Percentiles rank a stretch among this genome's conserved stretches.
phyloP scores from a whole-genome alignment of 306 rosid genomes.

The Cucumis melo region DNA sequence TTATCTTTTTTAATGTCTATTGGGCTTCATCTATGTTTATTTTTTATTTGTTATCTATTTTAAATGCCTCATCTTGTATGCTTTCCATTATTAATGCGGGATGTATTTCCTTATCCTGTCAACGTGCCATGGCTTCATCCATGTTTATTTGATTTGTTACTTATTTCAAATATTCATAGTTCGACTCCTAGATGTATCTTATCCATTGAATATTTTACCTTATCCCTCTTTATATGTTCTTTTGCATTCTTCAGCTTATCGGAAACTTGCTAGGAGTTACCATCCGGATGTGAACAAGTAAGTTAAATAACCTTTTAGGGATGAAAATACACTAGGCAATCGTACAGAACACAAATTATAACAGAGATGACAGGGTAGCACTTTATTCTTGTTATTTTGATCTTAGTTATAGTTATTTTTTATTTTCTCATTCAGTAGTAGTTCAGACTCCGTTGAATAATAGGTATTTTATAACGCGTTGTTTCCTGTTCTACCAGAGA shows the following conservation, averaged over 20 bases:
- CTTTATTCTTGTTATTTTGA: background rate
- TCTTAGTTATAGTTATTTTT: background rate
- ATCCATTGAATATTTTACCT: background rate
- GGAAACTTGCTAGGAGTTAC: conserved; percentile 88
- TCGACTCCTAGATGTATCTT: background rate
- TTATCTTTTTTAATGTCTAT: background rate
- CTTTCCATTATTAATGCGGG: background rate
- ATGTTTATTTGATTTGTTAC: background rate
- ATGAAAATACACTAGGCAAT: background rate
- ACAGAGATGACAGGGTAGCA: background rate
- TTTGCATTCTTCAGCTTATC: conserved; percentile 60
- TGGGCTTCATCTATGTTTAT: background rate
- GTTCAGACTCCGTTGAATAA: background rate
- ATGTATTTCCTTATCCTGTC: background rate
- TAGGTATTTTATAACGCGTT: conserved; percentile 7
- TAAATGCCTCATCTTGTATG: background rate
- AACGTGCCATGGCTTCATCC: too few relatives aligned
- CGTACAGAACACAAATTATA: background rate
- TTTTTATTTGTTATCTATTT: background rate
- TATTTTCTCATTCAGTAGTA: background rate
- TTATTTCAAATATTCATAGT: background rate
- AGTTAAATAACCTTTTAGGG: conserved; percentile 12
- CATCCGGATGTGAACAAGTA: conserved; percentile 99
- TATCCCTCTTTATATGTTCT: background rate
- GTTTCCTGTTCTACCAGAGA: conserved; percentile 41